Evolutionary conservation across 1,284 basidiomycete genomes (phyloP).

Genomic region (Uromyces viciae-fabae): DNA sequence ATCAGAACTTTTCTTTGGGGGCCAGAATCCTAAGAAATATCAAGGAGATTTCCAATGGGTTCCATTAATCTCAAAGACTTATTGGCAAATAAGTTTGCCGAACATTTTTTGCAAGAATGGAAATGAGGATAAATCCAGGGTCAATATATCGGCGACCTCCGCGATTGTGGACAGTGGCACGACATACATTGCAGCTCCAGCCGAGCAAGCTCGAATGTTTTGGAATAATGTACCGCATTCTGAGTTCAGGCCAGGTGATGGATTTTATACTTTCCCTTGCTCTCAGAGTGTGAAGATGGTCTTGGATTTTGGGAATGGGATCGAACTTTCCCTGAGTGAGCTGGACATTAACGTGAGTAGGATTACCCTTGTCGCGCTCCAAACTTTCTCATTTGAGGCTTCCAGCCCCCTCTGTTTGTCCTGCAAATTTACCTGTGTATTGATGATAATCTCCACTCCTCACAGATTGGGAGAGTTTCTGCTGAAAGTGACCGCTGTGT

Average conservation of each 20-base stretch:
- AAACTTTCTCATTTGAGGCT: too few relatives aligned
- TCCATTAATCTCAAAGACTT: constrained; percentile 31
- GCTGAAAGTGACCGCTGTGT: constrained; percentile 44
- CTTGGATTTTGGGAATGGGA: constrained; percentile 42
- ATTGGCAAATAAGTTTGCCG: constrained; percentile 33
- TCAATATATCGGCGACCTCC: constrained; percentile 12
- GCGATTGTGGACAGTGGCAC: constrained; percentile 41
- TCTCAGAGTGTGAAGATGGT: constrained; percentile 28
- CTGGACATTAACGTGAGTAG: constrained; percentile 37
- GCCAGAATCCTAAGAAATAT: constrained; percentile 32
- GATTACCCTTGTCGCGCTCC: not conserved
- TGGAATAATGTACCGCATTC: constrained; percentile 43
- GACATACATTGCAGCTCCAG: constrained; percentile 42
- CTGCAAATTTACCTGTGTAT: not conserved
- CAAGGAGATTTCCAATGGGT: constrained; percentile 31
- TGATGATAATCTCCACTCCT: not conserved
- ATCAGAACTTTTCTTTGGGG: constrained; percentile 40
- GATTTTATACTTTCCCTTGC: constrained; percentile 45
- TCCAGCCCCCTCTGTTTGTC: not conserved
- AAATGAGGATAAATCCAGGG: constrained; percentile 1
- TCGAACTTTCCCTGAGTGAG: constrained; percentile 31
- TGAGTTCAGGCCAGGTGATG: constrained; percentile 16
- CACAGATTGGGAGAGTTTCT: constrained; percentile 40
- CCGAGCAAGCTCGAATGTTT: constrained; percentile 34
- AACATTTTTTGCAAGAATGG: constrained; percentile 39